Evolutionary conservation across 2,329 filamentous ascomycete species (phyloP).

Genomic region (Aspergillus sp.): DNA sequence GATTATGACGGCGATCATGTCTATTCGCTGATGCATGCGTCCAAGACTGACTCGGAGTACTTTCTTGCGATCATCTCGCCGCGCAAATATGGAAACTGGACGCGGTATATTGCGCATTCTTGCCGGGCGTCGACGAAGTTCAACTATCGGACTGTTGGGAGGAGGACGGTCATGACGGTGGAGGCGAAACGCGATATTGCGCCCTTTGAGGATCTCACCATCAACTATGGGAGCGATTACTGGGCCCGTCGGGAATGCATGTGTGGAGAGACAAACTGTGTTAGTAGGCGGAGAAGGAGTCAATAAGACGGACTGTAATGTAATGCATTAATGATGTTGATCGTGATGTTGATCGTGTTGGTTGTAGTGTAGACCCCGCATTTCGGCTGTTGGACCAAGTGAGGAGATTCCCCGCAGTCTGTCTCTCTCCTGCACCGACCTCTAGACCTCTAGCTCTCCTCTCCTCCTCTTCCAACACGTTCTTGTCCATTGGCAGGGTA

Average conservation of each 20-base stretch:
- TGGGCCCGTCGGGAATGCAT: slow-evolving; percentile 20
- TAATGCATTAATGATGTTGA: no score
- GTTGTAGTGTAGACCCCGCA: no score
- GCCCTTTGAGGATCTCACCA: slow-evolving; percentile 34
- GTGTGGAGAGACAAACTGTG: slow-evolving; percentile 13
- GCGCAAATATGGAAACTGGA: slow-evolving; percentile 31
- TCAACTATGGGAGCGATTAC: slow-evolving; percentile 32
- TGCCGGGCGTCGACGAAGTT: slow-evolving; percentile 30
- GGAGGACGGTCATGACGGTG: slow-evolving; percentile 20
- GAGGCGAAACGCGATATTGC: slow-evolving; percentile 25
- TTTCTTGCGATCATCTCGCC: slow-evolving; percentile 17
- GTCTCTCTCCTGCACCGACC: no score
- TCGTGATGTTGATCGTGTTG: no score
- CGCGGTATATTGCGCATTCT: slow-evolving; percentile 38
- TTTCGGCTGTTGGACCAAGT: no score
- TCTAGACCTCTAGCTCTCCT: no score
- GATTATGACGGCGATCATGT: slow-evolving; percentile 9
- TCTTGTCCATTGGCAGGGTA: no score
- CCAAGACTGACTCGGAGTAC: neutral
- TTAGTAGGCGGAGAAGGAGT: neutral
- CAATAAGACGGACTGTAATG: no score
- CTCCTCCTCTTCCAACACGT: no score
- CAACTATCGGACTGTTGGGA: slow-evolving; percentile 18
- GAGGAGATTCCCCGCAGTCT: no score
- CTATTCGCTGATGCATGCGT: slow-evolving; percentile 19